These are phyloP conservation scores for Betula pendula DNA, from an alignment of 306 rosid genomes.

Conservation along the genomic window DNA sequence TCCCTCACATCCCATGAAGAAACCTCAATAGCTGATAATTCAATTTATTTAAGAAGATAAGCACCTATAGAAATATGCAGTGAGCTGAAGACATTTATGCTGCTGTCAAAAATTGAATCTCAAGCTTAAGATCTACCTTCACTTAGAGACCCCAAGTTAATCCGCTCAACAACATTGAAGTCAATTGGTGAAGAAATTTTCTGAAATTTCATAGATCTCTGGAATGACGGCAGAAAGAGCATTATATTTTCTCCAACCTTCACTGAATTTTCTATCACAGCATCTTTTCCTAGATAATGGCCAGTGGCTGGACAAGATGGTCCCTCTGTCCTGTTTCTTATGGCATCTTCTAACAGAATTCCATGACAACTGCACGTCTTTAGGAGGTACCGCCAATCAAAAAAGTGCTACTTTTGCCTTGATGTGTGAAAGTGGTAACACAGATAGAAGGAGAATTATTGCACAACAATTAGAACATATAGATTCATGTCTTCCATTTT, in stretches of 20 bases:
- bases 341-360: conserved; percentile 46
- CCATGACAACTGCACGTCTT: conserved; percentile 86
- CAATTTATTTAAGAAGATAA: not conserved
- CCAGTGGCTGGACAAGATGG: conserved; percentile 61
- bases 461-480: not conserved
- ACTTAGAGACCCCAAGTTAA: conserved; percentile 60
- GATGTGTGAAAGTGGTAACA: conserved; percentile 23
- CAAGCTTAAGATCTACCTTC: conserved; percentile 54
- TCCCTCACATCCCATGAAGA: not conserved
- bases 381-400: conserved; percentile 27
- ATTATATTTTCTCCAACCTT: conserved; percentile 61
- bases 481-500: not conserved
- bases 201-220: conserved; percentile 39
- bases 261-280: conserved; percentile 52
- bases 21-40: no score
- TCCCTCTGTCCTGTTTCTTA: conserved; percentile 28
- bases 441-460: not conserved
- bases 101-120: conserved; percentile 15
- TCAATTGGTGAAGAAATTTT: conserved; percentile 52
- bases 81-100: conserved; percentile 14
- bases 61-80: conserved; percentile 12
- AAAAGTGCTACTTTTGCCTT: conserved; percentile 28
- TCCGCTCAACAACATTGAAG: conserved; percentile 53
- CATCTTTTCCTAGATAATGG: conserved; percentile 44
- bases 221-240: conserved; percentile 62